phyloP scores from a whole-genome alignment of 1,284 basidiomycete species.

The Cystobasidium slooffiae region DNA sequence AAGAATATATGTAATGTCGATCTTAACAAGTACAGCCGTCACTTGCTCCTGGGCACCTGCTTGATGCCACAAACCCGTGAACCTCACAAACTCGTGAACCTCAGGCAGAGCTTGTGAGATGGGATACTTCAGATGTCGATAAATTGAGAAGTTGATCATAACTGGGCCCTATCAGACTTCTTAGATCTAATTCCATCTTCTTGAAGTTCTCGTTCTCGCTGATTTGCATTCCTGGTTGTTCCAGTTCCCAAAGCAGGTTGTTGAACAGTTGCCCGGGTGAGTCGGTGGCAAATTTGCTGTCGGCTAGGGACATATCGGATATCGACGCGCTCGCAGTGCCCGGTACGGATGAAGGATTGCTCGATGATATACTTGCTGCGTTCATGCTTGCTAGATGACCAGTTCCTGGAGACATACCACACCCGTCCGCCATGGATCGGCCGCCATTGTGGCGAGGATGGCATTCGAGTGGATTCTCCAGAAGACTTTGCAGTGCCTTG shows the following conservation, averaged over 20 bases:
- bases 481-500: conserved; percentile 39
- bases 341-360: conserved; percentile 3
- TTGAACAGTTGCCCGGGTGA: conserved; percentile 25
- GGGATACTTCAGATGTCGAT: not conserved
- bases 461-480: conserved; percentile 42
- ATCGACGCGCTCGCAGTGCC: not conserved
- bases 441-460: conserved; percentile 41
- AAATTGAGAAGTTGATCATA: conserved; percentile 38
- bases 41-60: no score
- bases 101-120: no score
- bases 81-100: no score
- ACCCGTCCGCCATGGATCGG: not conserved
- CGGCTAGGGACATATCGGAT: not conserved
- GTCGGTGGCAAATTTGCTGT: conserved; percentile 8
- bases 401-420: conserved; percentile 5
- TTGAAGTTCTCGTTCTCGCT: conserved; percentile 40
- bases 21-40: no score
- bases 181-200: conserved; percentile 39
- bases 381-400: not conserved
- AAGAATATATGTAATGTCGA: no score
- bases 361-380: not conserved
- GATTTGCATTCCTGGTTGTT: conserved; percentile 35
- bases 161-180: conserved; percentile 34
- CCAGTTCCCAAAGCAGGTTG: conserved; percentile 37
- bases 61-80: no score